Base-by-base conservation (phyloP, 2,329 filamentous ascomycete genomes). In the Huntiella moniliformis region DNA sequence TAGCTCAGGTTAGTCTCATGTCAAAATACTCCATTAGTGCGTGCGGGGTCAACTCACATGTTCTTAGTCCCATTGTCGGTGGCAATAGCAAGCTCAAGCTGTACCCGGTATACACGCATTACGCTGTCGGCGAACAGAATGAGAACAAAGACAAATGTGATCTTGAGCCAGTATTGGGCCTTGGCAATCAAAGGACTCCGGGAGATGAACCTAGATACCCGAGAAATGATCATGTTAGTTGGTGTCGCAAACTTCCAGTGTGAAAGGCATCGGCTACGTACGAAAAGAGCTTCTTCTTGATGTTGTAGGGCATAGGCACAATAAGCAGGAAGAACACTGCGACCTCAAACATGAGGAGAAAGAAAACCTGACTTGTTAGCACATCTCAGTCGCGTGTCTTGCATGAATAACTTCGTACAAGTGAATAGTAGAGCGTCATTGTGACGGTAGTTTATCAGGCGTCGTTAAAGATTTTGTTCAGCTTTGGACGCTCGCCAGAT, bases 111-210 rank as follows among this genome's bases (percentile, higher is more conserved):
- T 58, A 98, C 91, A 53, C 91, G 84, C 59, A 79, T 79, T 62
- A 96, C 87, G 60, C 86, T 94, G 67, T 98, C 91, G 57, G 96
- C 75, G 67, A 98, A 98, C 53, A 98, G 79, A 53, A 98, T 94
- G 49, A 96, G 71, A 58, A 98, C 96, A 68, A 98, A 98, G 60
- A 98, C 88, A 61, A 98, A 98, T 2, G 86, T 94, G 48, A 98
- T 98, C 74, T 95, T 96, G 67, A 98, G 73, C 57, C 86, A 88
- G 68, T 98, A 95, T 69, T 96, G 88, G 53, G 96, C 62, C 63
- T 96, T 95, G 36, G 87, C 91, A 49, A 98, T 73, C 44, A 78
- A 51, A 0, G 71, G 81, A 60, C 79, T 92, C 59, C 88, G 84
- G 45, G 87, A 95, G 59, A 98, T 87, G 74, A 98, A 98, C 56